Percentiles rank a stretch among this genome's conserved stretches.
Evolutionary conservation across 129 eudicot genomes (phyloP).

Genomic region (Dittrichia graveolens): DNA sequence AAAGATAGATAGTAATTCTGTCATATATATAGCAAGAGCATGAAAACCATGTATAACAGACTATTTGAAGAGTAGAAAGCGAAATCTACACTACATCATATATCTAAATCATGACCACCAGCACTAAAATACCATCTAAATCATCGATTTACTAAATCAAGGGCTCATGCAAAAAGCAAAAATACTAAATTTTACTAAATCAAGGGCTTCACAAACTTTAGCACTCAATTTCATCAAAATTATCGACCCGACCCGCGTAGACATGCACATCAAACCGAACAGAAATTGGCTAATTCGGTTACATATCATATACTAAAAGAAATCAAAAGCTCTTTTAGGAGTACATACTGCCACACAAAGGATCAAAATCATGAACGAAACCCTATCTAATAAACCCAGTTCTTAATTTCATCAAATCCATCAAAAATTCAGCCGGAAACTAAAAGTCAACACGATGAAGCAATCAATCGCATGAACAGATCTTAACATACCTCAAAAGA

Average conservation of each 20-base stretch:
- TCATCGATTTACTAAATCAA: too few relatives aligned
- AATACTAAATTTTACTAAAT: background rate
- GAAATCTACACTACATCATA: background rate
- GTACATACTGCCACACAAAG: conserved; percentile 12
- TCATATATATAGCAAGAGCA: background rate
- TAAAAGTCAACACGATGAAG: conserved; percentile 14
- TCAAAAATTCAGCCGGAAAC: conserved; percentile 12
- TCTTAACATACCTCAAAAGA: conserved; percentile 21
- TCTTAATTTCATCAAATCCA: background rate
- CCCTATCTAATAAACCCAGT: conserved; percentile 3
- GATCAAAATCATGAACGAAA: conserved; percentile 12
- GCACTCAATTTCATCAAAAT: conserved; percentile 17
- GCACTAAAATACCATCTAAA: too few relatives aligned
- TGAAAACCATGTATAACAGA: background rate
- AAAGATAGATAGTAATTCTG: background rate
- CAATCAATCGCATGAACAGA: conserved; percentile 14
- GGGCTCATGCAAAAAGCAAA: background rate
- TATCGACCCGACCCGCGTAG: conserved; percentile 25
- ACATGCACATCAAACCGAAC: background rate
- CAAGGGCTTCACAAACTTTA: background rate
- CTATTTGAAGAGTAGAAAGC: background rate
- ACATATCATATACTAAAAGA: background rate
- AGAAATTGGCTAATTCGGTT: background rate
- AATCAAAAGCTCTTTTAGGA: conserved; percentile 11
- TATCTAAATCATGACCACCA: too few relatives aligned